Evolutionary conservation across 192 early-diverging fungal genomes (phyloP).

Genomic region (Ambispora gerdemannii): DNA sequence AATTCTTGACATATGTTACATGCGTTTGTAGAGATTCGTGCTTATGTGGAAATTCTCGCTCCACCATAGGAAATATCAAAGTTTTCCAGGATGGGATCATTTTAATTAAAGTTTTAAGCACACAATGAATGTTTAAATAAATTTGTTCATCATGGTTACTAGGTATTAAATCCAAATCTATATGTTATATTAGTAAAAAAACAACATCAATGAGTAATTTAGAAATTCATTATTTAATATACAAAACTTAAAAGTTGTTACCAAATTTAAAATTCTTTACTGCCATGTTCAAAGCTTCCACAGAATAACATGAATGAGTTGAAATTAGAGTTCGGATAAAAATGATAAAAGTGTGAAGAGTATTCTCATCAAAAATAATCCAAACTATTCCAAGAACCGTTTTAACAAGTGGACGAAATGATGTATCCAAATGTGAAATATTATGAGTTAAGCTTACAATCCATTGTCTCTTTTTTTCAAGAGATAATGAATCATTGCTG

Average conservation of each 20-base stretch:
- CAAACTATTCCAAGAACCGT: neutral
- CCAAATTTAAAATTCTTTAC: neutral
- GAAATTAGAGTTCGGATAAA: neutral
- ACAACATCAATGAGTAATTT: neutral
- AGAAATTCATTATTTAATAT: neutral
- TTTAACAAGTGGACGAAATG: neutral
- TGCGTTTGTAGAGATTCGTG: slow-evolving; percentile 54
- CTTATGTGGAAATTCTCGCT: slow-evolving; percentile 73
- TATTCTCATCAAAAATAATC: neutral
- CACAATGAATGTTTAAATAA: neutral
- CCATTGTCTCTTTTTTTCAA: neutral
- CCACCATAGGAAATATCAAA: slow-evolving; percentile 54
- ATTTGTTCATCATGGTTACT: neutral
- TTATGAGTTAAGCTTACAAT: neutral
- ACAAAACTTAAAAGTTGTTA: neutral
- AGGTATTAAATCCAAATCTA: neutral
- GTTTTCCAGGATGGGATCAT: neutral
- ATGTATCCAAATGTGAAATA: neutral
- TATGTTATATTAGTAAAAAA: neutral
- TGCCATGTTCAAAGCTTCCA: neutral
- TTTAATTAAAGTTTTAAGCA: neutral
- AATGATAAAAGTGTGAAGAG: neutral
- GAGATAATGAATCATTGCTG: neutral
- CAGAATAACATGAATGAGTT: neutral
- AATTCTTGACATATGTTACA: slow-evolving; percentile 68